Conservation (phyloP, 306 rosid genomes). For the Hippophae gyantsensis region DNA sequence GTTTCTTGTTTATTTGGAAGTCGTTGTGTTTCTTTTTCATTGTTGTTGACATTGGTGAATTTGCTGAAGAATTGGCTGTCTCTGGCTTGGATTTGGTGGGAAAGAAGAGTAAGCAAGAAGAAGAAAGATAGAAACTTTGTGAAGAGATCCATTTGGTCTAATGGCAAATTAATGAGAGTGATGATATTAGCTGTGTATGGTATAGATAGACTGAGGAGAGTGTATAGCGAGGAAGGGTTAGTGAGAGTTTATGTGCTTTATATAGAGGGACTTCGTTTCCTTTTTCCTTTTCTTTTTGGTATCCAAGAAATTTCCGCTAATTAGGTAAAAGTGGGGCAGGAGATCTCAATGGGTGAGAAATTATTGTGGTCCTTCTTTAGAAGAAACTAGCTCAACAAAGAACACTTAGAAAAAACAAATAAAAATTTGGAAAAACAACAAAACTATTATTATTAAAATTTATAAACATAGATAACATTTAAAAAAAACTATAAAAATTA, state of each 20-base stretch:
- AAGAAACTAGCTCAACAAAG: constrained; percentile 14
- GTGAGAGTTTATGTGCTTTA: constrained; percentile 15
- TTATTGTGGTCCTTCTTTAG: constrained; percentile 45
- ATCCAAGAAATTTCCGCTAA: constrained; percentile 23
- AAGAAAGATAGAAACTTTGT: constrained; percentile 36
- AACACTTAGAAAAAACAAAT: background rate
- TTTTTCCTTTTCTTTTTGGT: constrained; percentile 2
- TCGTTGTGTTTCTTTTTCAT: constrained; percentile 29
- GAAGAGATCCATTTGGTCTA: constrained; percentile 37
- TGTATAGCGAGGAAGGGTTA: constrained; percentile 6
- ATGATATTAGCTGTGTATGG: background rate
- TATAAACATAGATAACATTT: too few relatives aligned
- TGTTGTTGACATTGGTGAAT: constrained; percentile 32
- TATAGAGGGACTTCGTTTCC: constrained; percentile 26
- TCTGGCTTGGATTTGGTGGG: constrained; percentile 50
- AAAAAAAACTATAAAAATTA: too few relatives aligned
- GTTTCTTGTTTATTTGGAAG: constrained; percentile 25
- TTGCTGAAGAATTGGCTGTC: constrained; percentile 86
- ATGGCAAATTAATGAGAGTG: constrained; percentile 11
- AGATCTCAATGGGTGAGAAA: constrained; percentile 11
- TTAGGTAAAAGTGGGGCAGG: constrained; percentile 43
- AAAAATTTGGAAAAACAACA: too few relatives aligned
- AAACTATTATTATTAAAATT: too few relatives aligned
- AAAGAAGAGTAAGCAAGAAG: constrained; percentile 25
- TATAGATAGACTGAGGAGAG: background rate